These are phyloP conservation scores for Crithidia bombi DNA, from an alignment of 208 protist genomes.

Conservation along the genomic window DNA sequence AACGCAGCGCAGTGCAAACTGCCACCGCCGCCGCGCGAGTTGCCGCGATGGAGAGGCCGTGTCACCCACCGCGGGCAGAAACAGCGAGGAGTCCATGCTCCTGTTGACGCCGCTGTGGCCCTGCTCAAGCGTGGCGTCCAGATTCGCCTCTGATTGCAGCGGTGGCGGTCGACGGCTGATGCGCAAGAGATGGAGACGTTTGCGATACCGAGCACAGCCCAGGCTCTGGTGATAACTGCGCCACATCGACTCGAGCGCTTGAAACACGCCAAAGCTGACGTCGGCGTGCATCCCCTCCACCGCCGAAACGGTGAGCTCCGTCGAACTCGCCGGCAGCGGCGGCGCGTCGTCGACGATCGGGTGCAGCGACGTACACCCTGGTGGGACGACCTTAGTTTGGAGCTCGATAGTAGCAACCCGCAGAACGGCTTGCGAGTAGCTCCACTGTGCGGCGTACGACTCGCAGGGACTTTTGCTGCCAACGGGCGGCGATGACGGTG, in stretches of 20 bases:
- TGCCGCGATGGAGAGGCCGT: background rate
- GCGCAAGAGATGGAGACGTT: constrained; percentile 57
- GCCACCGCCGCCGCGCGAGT: constrained; percentile 41
- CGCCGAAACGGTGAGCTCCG: constrained; percentile 25
- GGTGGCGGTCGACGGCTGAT: background rate
- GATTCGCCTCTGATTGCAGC: background rate
- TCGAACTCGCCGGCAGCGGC: constrained; percentile 18
- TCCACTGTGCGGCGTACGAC: constrained; percentile 25
- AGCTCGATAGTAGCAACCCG: constrained; percentile 19
- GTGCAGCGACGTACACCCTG: constrained; percentile 10
- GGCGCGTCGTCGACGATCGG: constrained; percentile 10
- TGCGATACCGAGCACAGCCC: constrained; percentile 55
- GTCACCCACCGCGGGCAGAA: background rate
- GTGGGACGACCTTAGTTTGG: constrained; percentile 25
- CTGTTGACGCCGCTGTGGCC: background rate
- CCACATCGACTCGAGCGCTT: constrained; percentile 40
- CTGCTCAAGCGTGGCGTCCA: background rate
- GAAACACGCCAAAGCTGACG: constrained; percentile 65
- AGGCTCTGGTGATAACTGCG: constrained; percentile 57
- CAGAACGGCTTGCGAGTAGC: constrained; percentile 19
- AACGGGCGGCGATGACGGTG: background rate
- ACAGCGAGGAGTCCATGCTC: background rate
- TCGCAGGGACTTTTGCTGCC: constrained; percentile 1
- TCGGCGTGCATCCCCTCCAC: constrained; percentile 27
- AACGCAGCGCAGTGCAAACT: constrained; percentile 43